Base-by-base conservation (phyloP, 2,329 filamentous ascomycete genomes). In the Colletotrichum tropicicola region DNA sequence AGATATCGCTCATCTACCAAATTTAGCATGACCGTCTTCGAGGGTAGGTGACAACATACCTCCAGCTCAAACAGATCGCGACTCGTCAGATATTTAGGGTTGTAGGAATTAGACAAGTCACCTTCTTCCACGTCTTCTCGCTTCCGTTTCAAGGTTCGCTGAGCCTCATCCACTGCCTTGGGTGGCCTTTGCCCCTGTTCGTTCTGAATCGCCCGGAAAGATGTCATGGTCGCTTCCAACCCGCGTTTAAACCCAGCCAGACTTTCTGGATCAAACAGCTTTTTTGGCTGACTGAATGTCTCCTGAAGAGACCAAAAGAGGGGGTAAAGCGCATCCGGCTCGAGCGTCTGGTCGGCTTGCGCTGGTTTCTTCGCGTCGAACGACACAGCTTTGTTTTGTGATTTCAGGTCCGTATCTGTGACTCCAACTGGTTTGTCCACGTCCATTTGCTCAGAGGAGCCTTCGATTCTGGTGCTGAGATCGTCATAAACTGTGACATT, bases 71-170 rank as follows among this genome's bases (percentile, higher is more conserved):
- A 99, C 1, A 99, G 83, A 75, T 99, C 97, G 69, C 92, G 88
- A 76, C 94, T 98, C n/a, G 96, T 99, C 17, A 99, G 86, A 75
- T 99, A 99, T 75, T 98, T 99, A 1, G 97, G 95, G 72, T 99
- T 99, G 80, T 97, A 98, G 23, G 88, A 90, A 73, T 89, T 91
- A 23, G 89, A 85, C 53, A 90, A 80, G 66, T 91, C 89, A 39
- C 61, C 59, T 9, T 54, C 65, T 28, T 88, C 84, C 27, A 80
- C 79, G 43, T 84, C 84, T 10, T 86, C 83, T 44, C 86, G 83
- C 76, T 94, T 97, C 60, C 93, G 88, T 78, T 94, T 97, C 56
- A 83, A 73, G 28, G 87, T 88, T 68, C 86, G 87, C 68, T 88
- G 89, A 48, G 83, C 81, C 55, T 93, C 92, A 43, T 91, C 89